A percentile compares a stretch with the other conserved stretches of the same genome.
These are phyloP conservation scores for Fusarium foetens DNA, from an alignment of 2,329 filamentous ascomycete genomes.

Conservation along the genomic window DNA sequence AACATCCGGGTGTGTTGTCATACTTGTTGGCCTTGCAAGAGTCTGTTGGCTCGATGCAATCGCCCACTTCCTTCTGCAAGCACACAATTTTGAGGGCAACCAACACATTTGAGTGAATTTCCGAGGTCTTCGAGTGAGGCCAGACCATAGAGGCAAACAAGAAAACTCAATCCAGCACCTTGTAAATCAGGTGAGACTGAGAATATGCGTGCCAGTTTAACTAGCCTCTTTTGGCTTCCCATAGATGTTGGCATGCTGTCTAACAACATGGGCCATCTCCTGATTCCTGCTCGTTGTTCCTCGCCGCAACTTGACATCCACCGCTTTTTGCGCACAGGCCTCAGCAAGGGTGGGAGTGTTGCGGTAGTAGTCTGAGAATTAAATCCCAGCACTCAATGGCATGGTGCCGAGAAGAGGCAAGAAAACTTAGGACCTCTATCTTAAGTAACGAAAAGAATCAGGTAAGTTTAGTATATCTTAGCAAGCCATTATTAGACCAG, in stretches of 20 bases:
- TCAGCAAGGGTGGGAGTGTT: not conserved
- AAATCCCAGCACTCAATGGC: not conserved
- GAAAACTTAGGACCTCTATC: not conserved
- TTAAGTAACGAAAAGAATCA: not conserved
- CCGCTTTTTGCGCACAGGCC: conserved; percentile 41
- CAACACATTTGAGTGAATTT: conserved; percentile 21
- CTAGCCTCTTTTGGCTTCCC: conserved; percentile 1
- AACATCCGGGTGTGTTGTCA: conserved; percentile 24
- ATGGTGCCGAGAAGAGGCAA: not conserved
- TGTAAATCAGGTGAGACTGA: conserved; percentile 41
- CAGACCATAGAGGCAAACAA: not conserved
- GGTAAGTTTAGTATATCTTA: not conserved
- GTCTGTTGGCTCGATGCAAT: conserved; percentile 26
- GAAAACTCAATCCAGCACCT: not conserved
- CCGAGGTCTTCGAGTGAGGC: not conserved
- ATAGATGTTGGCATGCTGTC: conserved; percentile 16
- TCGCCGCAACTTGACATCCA: conserved; percentile 15
- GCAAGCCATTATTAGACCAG: not conserved
- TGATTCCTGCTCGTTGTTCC: conserved; percentile 2
- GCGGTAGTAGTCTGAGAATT: not conserved
- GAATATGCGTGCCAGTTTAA: conserved; percentile 33
- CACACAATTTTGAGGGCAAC: not conserved
- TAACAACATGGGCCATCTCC: conserved; percentile 3
- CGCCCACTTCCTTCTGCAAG: conserved; percentile 9
- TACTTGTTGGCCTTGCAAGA: conserved; percentile 1